Base-by-base conservation (phyloP, 768 basidiomycete genomes). In the Tulasnella sp. region DNA sequence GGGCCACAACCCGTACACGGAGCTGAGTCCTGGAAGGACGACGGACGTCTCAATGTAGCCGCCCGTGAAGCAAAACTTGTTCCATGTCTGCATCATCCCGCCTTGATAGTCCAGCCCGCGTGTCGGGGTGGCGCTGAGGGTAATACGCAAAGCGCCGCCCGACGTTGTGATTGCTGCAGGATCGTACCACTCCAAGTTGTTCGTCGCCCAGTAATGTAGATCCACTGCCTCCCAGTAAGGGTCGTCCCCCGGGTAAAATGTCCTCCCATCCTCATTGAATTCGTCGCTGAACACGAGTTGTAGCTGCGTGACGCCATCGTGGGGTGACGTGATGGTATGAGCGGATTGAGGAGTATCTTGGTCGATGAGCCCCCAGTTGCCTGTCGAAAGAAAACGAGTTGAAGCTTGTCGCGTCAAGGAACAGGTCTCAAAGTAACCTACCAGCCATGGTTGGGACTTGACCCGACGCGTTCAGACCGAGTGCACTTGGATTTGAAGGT, bases 161-260 rank as follows among this genome's bases (percentile, higher is more conserved):
- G 51, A 51, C 13, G 63, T 65, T 27, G 67, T 66, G 17, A 64
- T 64, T 15, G 55, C 58, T 4, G 29, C 42, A 4, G 66, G 67
- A 47, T 67, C 66, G 50, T 68, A 68, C 61, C 61, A 67, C 50
- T 67, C 67, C 21, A 65, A 24, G 23, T 64, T 56, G 32, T 51
- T 51, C 7, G 64, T 63, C 24, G 53, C 66, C 68, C 69, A 72
- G 63, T 75, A 75, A 64, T 75, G 73, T 11, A 75, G 65, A 62
- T 77, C 75, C 5, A 70, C 71, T 8, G 75, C 76, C 62, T 74
- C 68, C 75, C 75, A 77, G 61, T 71, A 77, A 0, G 76, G 74
- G 51, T 74, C 73, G 56, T 75, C 75, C 13, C 72, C 71, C 24
- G 65, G 65, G 51, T 63, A 65, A 54, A 66, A 66, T 8, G 55